Conservation (phyloP, 129 eudicot species). For the Glebionis coronaria region DNA sequence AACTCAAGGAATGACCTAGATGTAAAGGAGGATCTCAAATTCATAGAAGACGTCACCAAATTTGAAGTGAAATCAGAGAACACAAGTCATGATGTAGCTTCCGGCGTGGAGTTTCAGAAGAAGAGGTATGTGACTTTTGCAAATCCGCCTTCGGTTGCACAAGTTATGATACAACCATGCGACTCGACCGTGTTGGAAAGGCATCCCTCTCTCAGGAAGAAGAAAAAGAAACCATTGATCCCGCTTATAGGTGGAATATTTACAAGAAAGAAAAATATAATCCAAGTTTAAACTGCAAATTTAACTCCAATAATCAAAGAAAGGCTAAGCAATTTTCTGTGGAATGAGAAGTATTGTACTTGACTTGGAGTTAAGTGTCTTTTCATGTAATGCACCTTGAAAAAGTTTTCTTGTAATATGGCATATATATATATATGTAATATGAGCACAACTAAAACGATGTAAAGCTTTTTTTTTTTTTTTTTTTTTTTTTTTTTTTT, state of each 20-base stretch:
- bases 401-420: constrained; percentile 9
- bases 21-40: constrained; percentile 57
- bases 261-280: constrained; percentile 46
- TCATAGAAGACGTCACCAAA: constrained; percentile 39
- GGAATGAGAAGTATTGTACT: constrained; percentile 8
- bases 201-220: constrained; percentile 65
- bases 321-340: not conserved
- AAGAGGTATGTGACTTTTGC: constrained; percentile 71
- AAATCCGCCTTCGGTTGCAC: constrained; percentile 41
- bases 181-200: constrained; percentile 44
- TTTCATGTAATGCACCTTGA: not conserved
- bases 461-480: too few relatives aligned
- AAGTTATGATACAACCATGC: constrained; percentile 36
- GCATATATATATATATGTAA: not conserved
- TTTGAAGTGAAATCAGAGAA: constrained; percentile 30
- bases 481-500: too few relatives aligned
- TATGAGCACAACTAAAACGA: too few relatives aligned
- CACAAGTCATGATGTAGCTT: constrained; percentile 7
- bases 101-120: constrained; percentile 45
- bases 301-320: constrained; percentile 6
- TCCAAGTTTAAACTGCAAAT: constrained; percentile 20
- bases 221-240: constrained; percentile 69
- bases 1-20: constrained; percentile 30
- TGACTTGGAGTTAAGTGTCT: constrained; percentile 3
- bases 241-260: constrained; percentile 75